Evolutionary conservation across 176 grass and related monocot species (phyloP), one percentile per base, ranked within the genome.

Genomic region (Oryza glaberrima): DNA sequence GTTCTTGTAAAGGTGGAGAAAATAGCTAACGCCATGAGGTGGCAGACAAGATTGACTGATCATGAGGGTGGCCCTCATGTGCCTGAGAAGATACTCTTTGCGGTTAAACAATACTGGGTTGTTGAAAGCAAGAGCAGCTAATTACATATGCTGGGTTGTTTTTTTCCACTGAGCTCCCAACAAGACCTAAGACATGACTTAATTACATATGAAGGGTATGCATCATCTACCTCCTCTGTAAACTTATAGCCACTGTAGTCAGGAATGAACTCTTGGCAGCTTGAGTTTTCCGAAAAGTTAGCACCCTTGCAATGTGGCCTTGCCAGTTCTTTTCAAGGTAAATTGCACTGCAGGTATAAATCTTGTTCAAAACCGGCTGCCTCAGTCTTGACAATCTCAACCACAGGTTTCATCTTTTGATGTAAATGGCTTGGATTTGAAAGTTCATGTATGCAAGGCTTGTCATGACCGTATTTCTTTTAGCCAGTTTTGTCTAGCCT

Each of bases 1-100:
- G 75, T 83, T 46, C 70, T 97, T 81, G 88, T 80, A 12, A 84
- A 90, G 54, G 88, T 94, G 38, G 75, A 85, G 87, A 94, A 90
- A 85, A 92, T 94, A 60, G 82, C 84, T 36, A 83, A 79, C 25
- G 90, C 88, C 47, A 97, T 97, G 90, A 87, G 82, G 65, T 97
- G 95, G 95, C 70, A 91, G 22, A 82, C 71, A 38, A 88, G 47
- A 70, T 70, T 94, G 69, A 43, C 83, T 0, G 92, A 97, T 75
- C 90, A 94, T 52, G 92, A 97, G 74, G 85, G 60, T 13, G 92
- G 95, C 11, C 92, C 90, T 81, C 83, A 87, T 75, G 76, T 90
- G 9, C 77, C 95, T 45, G 95, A 97, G 88, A 97, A 97, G 84
- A 83, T 94, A 78, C 81, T 97, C 54, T 90, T 91, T 88, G 86